Conservation (phyloP, 257 asterid species). For the Cynanchum wilfordii region DNA sequence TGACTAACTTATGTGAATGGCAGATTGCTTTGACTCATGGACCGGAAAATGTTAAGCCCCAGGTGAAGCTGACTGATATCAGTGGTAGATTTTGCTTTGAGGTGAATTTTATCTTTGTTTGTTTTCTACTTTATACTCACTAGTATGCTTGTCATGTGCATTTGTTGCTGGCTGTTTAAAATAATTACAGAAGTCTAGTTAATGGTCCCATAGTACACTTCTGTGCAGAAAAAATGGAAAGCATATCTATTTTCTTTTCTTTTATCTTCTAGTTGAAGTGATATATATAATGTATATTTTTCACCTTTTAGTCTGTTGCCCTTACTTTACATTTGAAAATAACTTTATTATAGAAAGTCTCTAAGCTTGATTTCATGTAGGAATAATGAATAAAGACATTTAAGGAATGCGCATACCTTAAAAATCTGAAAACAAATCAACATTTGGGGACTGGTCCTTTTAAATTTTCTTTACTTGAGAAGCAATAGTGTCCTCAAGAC, state of each 20-base stretch:
- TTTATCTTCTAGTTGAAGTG: not conserved
- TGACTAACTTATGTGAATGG: constrained; percentile 9
- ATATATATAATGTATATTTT: not conserved
- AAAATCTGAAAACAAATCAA: not conserved
- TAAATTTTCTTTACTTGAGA: not conserved
- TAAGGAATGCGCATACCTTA: not conserved
- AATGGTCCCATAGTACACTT: not conserved
- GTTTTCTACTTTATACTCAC: constrained; percentile 11
- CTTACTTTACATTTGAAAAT: not conserved
- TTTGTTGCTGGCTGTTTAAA: not conserved
- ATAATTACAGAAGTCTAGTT: not conserved
- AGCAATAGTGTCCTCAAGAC: not conserved
- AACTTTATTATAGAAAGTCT: not conserved
- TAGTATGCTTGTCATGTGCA: not conserved
- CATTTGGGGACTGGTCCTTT: not conserved
- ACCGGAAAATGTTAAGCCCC: constrained; percentile 87
- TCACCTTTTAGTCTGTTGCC: not conserved
- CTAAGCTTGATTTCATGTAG: not conserved
- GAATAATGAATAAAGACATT: not conserved
- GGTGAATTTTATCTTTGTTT: constrained; percentile 37
- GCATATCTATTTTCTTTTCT: not conserved
- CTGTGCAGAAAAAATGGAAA: not conserved
- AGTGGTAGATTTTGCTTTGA: constrained; percentile 86
- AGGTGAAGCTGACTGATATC: constrained; percentile 64
- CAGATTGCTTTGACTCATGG: constrained; percentile 98